These are phyloP conservation scores for Aspergillus sclerotioniger DNA, from an alignment of 495 filamentous ascomycete species.

Conservation along the genomic window DNA sequence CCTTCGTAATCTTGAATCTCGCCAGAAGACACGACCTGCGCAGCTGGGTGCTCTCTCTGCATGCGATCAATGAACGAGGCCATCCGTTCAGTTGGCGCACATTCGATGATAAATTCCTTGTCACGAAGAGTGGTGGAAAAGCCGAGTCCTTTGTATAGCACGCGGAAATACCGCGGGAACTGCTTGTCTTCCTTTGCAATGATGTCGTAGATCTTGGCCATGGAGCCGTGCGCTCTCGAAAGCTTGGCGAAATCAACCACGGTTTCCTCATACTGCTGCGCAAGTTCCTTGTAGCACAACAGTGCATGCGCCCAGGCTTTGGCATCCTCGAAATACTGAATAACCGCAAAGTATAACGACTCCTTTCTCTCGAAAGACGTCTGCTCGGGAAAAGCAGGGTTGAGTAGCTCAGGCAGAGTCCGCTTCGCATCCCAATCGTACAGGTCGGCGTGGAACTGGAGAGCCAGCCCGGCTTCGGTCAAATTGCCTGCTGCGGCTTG, in stretches of 20 bases:
- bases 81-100: slow-evolving; percentile 69
- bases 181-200: slow-evolving; percentile 76
- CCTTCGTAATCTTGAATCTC: slow-evolving; percentile 83
- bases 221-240: slow-evolving; percentile 81
- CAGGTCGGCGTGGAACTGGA: slow-evolving; percentile 87
- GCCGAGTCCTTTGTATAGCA: slow-evolving; percentile 86
- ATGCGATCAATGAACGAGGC: slow-evolving; percentile 86
- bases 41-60: slow-evolving; percentile 85
- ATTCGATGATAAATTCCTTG: slow-evolving; percentile 92
- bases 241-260: slow-evolving; percentile 91
- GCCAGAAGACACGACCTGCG: slow-evolving; percentile 72
- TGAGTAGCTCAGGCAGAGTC: slow-evolving; percentile 63
- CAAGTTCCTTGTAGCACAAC: slow-evolving; percentile 87
- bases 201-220: slow-evolving; percentile 88
- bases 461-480: slow-evolving; percentile 86
- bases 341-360: slow-evolving; percentile 87
- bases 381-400: slow-evolving; percentile 78
- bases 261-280: slow-evolving; percentile 81
- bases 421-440: slow-evolving; percentile 85
- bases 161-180: slow-evolving; percentile 86
- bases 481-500: slow-evolving; percentile 75
- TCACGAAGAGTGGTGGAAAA: slow-evolving; percentile 79
- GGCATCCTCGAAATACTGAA: slow-evolving; percentile 90
- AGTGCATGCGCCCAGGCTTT: slow-evolving; percentile 89
- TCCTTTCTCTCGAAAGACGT: slow-evolving; percentile 92